These are phyloP conservation scores for Laguncularia racemosa DNA, from an alignment of 345 rosid genomes.

Conservation along the genomic window DNA sequence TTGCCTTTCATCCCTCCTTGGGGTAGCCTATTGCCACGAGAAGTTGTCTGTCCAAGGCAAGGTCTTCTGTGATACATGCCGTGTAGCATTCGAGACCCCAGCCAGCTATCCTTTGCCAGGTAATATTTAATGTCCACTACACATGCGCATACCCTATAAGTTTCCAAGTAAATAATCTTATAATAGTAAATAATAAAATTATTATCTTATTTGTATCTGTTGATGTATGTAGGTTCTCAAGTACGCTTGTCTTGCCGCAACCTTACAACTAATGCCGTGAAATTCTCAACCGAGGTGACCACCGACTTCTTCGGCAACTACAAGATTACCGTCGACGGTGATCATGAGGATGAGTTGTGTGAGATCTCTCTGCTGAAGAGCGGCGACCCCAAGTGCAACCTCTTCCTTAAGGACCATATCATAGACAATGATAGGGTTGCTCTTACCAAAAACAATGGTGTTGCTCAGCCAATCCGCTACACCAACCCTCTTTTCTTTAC, in stretches of 20 bases:
- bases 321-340: slow-evolving; percentile 3
- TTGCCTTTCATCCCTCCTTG: background rate
- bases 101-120: slow-evolving; percentile 5
- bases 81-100: slow-evolving; percentile 10
- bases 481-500: slow-evolving; percentile 10
- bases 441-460: slow-evolving; percentile 15
- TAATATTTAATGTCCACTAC: no score
- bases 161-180: no score
- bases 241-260: slow-evolving; percentile 12
- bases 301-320: slow-evolving; percentile 8
- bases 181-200: no score
- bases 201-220: background rate
- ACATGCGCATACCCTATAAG: no score
- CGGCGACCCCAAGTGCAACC: slow-evolving; percentile 12
- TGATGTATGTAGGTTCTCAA: slow-evolving; percentile 7
- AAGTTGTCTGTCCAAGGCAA: slow-evolving; percentile 3
- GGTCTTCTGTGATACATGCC: slow-evolving; percentile 14
- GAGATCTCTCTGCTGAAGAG: slow-evolving; percentile 7
- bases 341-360: slow-evolving; percentile 21
- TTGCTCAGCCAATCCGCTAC: slow-evolving; percentile 5
- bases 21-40: slow-evolving; percentile 3
- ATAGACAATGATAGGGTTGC: slow-evolving; percentile 12
- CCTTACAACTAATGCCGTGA: slow-evolving; percentile 3
- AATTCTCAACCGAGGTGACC: background rate
- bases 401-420: slow-evolving; percentile 1